Evolutionary conservation across 805 yeast genomes (phyloP), one percentile per base, ranked within the genome.

Genomic region (Spathaspora girioi): DNA sequence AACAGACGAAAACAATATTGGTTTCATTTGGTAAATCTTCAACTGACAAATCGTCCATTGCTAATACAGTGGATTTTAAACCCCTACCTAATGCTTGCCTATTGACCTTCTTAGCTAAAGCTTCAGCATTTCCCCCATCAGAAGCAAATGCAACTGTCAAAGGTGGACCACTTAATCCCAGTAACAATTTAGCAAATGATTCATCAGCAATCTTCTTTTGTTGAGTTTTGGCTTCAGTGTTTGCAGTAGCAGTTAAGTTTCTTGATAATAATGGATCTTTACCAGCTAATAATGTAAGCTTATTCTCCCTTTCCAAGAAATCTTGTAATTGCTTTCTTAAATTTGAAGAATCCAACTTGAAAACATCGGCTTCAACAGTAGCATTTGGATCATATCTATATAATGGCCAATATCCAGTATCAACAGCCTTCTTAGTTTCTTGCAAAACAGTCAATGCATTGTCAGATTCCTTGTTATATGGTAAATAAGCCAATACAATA

Each of bases 341-440:
- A 50, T 83, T 83, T 14, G 92, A 83, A 5, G 97, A 91, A 67
- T 93, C 97, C 50, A 93, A 78, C 60, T 82, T 82, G 78, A 93
- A 93, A n/a, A 83, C 80, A 35, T 74, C 77, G 3, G 70, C 65
- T 15, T 73, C 79, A 38, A 72, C 73, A 45, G 76, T 79, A 47
- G 77, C 67, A 9, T 67, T 56, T 50, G 97, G 97, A 59, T 89
- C 79, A 71, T 79, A 93, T 65, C 97, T 79, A 73, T 92, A 93
- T 55, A 93, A 78, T 46, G 98, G 98, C 96, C 97, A 91, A 73
- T 87, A 86, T n/a, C 98, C 98, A 32, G 91, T 76, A 61, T 89
- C 97, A 45, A 93, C 96, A 19, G 97, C 93, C 55, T 72, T 74
- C 69, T 93, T 93, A 32, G 97, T 92, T 66, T 89, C 94, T 66